Evolutionary conservation across 805 yeast genomes (phyloP), one percentile per base, ranked within the genome.

Genomic region (Lipomyces japonicus): DNA sequence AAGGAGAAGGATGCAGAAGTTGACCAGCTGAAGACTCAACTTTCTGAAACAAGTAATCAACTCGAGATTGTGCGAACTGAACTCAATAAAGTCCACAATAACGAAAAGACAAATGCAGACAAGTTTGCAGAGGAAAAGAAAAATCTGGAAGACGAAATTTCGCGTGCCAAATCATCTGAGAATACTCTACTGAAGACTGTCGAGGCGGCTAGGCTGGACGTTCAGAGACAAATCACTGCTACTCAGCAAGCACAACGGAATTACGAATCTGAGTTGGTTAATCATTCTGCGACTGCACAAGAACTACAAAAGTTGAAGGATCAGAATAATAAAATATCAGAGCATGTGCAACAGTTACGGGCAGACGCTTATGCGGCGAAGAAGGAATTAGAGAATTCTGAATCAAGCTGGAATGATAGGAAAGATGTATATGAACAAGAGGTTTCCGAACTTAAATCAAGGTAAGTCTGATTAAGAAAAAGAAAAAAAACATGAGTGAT

Each of bases 231-330:
- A 59, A 68, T 70, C 2, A 58, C 70, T 12, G 63, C 79, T 47
- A 76, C 80, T 16, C 59, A 68, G 32, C 76, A 75, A 24, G 72
- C 77, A 23, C 84, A 80, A 60, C 61, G 62, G 35, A 80, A 76
- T 55, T 82, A 80, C 60, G 80, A 79, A 50, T 64, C 68, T 32
- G 86, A 81, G 56, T 68, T 80, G 36, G 72, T 71, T 37, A 73
- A 75, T 54, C 82, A 78, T 58, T 80, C 80, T 2, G 74, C 73
- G n/a, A 72, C 77, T 5, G 64, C 79, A 1, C 68, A 67, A 48
- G 67, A 71, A 9, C 61, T 76, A 3, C 68, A 71, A 19, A 61
- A 63, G 18, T 58, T 79, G 35, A 72, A 78, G 41, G 38, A 56
- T 3, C 69, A 75, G 40, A 55, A 65, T 24, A 64, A 63, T 19